phyloP scores from a whole-genome alignment of 2,329 filamentous ascomycete species.

The Verticillium albo-atrum region DNA sequence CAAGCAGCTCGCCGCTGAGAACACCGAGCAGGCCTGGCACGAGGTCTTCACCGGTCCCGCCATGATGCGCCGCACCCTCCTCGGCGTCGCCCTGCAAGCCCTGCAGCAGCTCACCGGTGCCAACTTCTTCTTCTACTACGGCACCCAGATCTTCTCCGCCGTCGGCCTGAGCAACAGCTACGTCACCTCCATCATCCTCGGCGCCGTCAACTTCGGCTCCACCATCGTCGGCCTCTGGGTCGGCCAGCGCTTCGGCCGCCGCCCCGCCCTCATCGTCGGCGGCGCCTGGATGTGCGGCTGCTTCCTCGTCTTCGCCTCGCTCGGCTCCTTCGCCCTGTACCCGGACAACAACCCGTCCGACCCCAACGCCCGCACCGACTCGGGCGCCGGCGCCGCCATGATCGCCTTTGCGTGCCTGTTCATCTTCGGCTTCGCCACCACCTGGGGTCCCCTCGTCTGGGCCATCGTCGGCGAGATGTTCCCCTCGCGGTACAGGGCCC shows the following conservation, averaged over 20 bases:
- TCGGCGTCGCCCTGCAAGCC: constrained; percentile 60
- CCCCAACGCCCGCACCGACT: constrained; percentile 35
- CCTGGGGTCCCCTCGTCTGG: constrained; percentile 51
- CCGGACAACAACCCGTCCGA: constrained; percentile 8
- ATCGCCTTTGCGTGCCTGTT: constrained; percentile 67
- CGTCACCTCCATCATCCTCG: constrained; percentile 63
- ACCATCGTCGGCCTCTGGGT: constrained; percentile 63
- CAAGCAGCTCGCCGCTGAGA: constrained; percentile 44
- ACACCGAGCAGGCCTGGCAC: constrained; percentile 38
- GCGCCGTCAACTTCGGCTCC: constrained; percentile 62
- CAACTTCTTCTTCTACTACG: constrained; percentile 67
- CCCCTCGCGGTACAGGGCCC: constrained; percentile 50
- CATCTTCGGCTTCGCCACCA: constrained; percentile 62
- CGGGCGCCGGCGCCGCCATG: constrained; percentile 51
- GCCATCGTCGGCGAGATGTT: constrained; percentile 61
- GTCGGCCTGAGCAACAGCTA: constrained; percentile 63
- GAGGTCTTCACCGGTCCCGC: constrained; percentile 65
- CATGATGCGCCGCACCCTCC: constrained; percentile 59
- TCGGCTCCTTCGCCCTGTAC: constrained; percentile 41
- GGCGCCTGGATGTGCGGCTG: constrained; percentile 56
- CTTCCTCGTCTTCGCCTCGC: constrained; percentile 44
- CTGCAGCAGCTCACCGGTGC: constrained; percentile 66
- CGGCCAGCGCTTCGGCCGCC: constrained; percentile 60
- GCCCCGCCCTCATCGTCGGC: constrained; percentile 58
- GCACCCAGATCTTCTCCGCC: constrained; percentile 60